Base-by-base conservation (phyloP, 345 rosid species). In the Syzygium jambos region DNA sequence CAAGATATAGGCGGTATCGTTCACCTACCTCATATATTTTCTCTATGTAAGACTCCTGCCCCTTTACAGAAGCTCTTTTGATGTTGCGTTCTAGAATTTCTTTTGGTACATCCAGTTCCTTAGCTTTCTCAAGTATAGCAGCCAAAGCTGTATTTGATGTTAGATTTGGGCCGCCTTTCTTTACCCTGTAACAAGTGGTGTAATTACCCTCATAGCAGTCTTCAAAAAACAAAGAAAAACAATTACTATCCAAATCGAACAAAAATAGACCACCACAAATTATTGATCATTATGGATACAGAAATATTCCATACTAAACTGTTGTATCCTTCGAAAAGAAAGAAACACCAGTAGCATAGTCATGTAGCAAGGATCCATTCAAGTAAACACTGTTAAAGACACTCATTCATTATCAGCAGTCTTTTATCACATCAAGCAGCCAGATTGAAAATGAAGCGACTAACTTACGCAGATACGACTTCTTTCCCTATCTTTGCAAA, bases 31-130 rank as follows among this genome's bases (percentile, higher is more conserved):
- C 98, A 11, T 96, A 96, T 83, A 92, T 88, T 92, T 97, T 97
- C 92, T 95, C 98, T 87, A 97, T 93, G 68, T 91, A 97, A 89
- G 94, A 94, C 90, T 97, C 98, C 90, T 97, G 99, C 29, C 98
- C 98, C 87, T 96, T 96, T 89, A 96, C 97, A 59, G 98, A 91
- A 88, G 98, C 98, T 90, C 94, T 93, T 93, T 96, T 95, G 46
- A 96, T 94, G 89, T 97, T 97, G 88, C 98, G 97, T 88, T 97
- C 99, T 92, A 96, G 87, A 91, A 97, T 95, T 77, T 97, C 98
- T 93, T 95, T 97, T 15, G 99, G 99, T 73, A 96, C 94, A 90
- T 97, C 98, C 65, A 96, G 94, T 80, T 95, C 98, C 93, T 95
- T 96, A 85, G 93, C 96, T 91, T 95, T 97, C 89, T 97, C 98